Conservation (phyloP, 1,284 basidiomycete genomes). For the Ceratobasidium sp. region DNA sequence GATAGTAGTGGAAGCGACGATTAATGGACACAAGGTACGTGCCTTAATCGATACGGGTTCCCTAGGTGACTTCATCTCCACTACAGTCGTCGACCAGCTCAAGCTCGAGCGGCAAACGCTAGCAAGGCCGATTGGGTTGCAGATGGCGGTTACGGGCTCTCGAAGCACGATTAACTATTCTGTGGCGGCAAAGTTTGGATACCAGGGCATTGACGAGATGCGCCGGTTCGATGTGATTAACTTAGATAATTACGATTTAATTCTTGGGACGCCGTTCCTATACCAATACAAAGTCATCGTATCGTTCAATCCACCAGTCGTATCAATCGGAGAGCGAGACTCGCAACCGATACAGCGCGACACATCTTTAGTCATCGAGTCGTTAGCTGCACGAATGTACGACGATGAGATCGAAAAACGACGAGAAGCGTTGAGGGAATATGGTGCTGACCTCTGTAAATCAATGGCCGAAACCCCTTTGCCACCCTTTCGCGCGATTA, state of each 20-base stretch:
- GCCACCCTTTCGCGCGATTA: too few species aligned
- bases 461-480: too few species aligned
- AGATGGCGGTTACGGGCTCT: constrained; percentile 37
- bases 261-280: constrained; percentile 56
- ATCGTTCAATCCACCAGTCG: constrained; percentile 50
- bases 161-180: constrained; percentile 19
- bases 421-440: too few species aligned
- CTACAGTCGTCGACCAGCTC: constrained; percentile 57
- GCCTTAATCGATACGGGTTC: constrained; percentile 58
- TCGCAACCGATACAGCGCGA: constrained; percentile 51
- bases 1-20: too few species aligned
- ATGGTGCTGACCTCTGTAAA: too few species aligned
- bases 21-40: too few species aligned
- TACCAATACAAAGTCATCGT: constrained; percentile 53
- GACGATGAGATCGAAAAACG: too few species aligned
- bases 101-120: constrained; percentile 51
- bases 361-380: constrained; percentile 46
- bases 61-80: constrained; percentile 59
- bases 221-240: constrained; percentile 43
- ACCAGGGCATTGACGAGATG: constrained; percentile 21
- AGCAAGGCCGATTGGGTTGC: constrained; percentile 24
- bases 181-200: constrained; percentile 1
- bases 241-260: constrained; percentile 54
- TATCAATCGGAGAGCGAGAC: constrained; percentile 49
- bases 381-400: not conserved